These are phyloP conservation scores for Pascua sp. DNA, from an alignment of 1,284 basidiomycete genomes.

Conservation along the genomic window DNA sequence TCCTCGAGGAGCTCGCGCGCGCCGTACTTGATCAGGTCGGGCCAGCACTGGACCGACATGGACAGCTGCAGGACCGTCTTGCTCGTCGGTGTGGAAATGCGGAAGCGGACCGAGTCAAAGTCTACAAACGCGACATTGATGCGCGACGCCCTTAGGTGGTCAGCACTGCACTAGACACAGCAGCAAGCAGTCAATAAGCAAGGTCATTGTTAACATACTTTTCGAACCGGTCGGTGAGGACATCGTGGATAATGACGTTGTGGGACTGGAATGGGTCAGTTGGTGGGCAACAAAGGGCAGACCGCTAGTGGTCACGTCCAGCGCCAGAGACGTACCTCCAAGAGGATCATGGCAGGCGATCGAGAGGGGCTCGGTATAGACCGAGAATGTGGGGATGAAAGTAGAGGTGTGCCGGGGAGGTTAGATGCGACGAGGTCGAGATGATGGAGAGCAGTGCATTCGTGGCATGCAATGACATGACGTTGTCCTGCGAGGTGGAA, in stretches of 20 bases:
- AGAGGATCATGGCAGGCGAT: conserved; percentile 59
- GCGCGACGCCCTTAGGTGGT: conserved; percentile 66
- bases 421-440: background rate
- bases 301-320: background rate
- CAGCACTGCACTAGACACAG: background rate
- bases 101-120: conserved; percentile 95
- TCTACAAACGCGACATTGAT: conserved; percentile 96
- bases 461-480: background rate
- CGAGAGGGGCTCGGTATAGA: too few species aligned
- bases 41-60: conserved; percentile 97
- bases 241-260: conserved; percentile 88
- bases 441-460: background rate
- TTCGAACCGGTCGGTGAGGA: conserved; percentile 80
- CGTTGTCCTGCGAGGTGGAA: background rate
- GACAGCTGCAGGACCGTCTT: conserved; percentile 77
- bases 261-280: conserved; percentile 60
- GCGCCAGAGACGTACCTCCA: conserved; percentile 56
- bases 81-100: conserved; percentile 78
- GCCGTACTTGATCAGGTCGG: conserved; percentile 83
- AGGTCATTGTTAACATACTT: conserved; percentile 60
- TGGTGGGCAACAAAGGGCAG: background rate
- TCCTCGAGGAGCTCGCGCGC: conserved; percentile 74
- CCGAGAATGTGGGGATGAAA: background rate
- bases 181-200: too few species aligned
- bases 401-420: background rate